Evolutionary conservation across 495 filamentous ascomycete species (phyloP).

Genomic region (Parathielavia hyrcaniae): DNA sequence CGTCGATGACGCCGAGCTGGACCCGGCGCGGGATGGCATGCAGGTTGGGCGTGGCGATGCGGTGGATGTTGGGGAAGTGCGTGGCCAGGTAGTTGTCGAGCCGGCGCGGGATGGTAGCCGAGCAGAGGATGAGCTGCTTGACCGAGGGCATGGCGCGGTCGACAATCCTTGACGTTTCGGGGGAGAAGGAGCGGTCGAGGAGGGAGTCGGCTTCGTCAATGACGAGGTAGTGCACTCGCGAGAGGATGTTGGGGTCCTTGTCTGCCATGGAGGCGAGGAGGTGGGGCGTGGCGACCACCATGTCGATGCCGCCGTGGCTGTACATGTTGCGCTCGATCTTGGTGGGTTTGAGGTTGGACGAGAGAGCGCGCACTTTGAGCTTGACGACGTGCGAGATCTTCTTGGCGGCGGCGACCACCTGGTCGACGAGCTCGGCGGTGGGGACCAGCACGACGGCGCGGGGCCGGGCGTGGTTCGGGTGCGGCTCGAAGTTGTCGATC

Average conservation of each 20-base stretch:
- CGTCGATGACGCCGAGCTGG: conserved; percentile 87
- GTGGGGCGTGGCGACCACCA: conserved; percentile 83
- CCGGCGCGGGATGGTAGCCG: conserved; percentile 86
- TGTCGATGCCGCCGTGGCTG: conserved; percentile 71
- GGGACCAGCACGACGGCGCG: conserved; percentile 84
- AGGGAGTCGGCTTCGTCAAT: conserved; percentile 95
- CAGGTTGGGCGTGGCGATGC: conserved; percentile 88
- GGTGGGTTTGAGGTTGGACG: conserved; percentile 62
- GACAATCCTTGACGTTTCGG: conserved; percentile 72
- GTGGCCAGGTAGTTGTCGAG: conserved; percentile 76
- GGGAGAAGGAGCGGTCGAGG: conserved; percentile 83
- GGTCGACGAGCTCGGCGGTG: conserved; percentile 85
- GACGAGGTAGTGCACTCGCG: conserved; percentile 77
- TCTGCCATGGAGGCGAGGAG: conserved; percentile 79
- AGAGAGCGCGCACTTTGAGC: conserved; percentile 71
- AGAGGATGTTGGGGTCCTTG: conserved; percentile 79
- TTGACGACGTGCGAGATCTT: conserved; percentile 73
- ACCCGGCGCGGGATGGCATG: conserved; percentile 94
- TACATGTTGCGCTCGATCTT: conserved; percentile 87
- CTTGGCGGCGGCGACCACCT: conserved; percentile 75
- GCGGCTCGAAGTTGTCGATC: conserved; percentile 51
- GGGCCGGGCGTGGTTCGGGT: conserved; percentile 68
- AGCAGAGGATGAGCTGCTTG: conserved; percentile 88
- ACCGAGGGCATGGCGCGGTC: conserved; percentile 70
- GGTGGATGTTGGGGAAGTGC: conserved; percentile 71